Base-by-base conservation (phyloP, 352 stramenopile species). In the Pythium apleroticum region DNA sequence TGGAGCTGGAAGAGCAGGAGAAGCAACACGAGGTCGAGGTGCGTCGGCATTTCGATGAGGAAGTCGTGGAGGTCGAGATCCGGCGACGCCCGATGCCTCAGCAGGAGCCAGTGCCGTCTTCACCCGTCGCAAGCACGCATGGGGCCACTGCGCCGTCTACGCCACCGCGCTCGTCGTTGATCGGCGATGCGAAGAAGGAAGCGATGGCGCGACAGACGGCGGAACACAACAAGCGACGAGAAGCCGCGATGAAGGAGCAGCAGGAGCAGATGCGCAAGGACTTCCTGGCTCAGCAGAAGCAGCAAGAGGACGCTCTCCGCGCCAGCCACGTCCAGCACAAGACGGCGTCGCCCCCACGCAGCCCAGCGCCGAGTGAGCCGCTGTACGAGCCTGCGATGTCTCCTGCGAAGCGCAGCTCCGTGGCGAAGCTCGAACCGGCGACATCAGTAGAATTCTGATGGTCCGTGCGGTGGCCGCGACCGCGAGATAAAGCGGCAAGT, bases 101-200 rank as follows among this genome's bases (percentile, higher is more conserved):
- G 66, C 72, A 55, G 52, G 14, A 46, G 27, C 43, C 39, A 2
- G 37, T 35, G 27, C 22, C 54, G 11, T 56, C 61, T 17, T 68
- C 62, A 24, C 54, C 62, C 0, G 43, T 66, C 56, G 12, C 60
- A 65, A 10, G 63, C 73, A 31, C 60, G 52, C 41, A 57, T 46
- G 45, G 50, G 24, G 25, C 37, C 52, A 28, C 39, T 14, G 61
- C 45, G 50, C 30, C n/a, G n/a, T 70, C 48, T 35, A 56, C 69
- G 11, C 59, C 74, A 11, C 74, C 74, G 5, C 81, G 76, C 27
- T 90, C 80, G 56, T 90, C 81, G 4, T 57, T 89, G 30, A 80
- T 90, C 17, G 78, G 71, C 24, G 77, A 91, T 49, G 80, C 81
- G 20, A 91, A 91, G 72, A 76, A 82, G 14, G 78, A 89, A 39